A percentile compares a stretch with the other conserved stretches of the same genome.
Conservation (phyloP, 345 rosid genomes). For the Pistacia integerrima region DNA sequence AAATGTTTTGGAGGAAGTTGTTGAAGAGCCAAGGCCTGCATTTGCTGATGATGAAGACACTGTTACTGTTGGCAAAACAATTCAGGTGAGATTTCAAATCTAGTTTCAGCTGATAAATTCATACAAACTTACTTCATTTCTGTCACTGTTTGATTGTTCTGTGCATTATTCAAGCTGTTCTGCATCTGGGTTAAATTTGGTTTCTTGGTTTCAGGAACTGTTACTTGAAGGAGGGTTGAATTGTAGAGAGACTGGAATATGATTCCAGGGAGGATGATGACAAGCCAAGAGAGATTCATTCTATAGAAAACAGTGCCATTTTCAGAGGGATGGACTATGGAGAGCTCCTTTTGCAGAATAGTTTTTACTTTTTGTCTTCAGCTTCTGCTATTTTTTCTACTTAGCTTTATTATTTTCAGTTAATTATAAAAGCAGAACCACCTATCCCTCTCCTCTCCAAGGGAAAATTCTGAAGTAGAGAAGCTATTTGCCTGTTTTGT, state of each 20-base stretch:
- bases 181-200: background rate
- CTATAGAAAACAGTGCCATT: background rate
- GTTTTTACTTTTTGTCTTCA: background rate
- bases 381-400: background rate
- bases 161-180: too few species aligned
- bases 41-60: constrained; percentile 18
- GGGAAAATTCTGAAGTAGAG: background rate
- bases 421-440: background rate
- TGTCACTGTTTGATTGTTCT: too few species aligned
- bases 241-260: constrained; percentile 2
- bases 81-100: constrained; percentile 23
- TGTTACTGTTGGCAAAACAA: constrained; percentile 16
- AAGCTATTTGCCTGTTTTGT: constrained; percentile 14
- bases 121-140: too few species aligned
- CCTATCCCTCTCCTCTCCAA: background rate
- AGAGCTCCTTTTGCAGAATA: background rate
- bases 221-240: constrained; percentile 8
- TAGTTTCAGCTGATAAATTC: background rate
- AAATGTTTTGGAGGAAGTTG: constrained; percentile 35
- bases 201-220: constrained; percentile 9
- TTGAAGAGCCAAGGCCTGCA: constrained; percentile 38
- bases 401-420: background rate
- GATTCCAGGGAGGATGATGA: background rate
- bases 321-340: background rate
- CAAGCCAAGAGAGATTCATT: background rate